Percentiles rank a stretch among this genome's conserved stretches.
Evolutionary conservation across 495 filamentous ascomycete species (phyloP).

Genomic region (Opeltia flavorubescens): DNA sequence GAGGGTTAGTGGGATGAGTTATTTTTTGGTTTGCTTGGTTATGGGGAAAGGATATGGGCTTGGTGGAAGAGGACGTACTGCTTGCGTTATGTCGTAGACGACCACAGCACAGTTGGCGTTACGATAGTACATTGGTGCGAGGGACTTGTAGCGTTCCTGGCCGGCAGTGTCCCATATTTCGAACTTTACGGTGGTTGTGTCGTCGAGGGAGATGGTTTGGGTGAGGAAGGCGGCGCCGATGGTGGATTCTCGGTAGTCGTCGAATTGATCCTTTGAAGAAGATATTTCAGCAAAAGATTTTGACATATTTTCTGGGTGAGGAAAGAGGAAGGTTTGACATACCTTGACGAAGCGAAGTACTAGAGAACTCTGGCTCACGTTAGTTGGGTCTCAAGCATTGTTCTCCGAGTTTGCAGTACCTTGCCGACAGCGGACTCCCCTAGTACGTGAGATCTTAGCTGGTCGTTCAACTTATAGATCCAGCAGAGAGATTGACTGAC

Average conservation of each 20-base stretch:
- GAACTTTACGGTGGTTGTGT: conserved; percentile 96
- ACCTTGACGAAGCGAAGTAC: conserved; percentile 98
- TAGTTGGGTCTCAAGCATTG: conserved; percentile 16
- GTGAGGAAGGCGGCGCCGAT: conserved; percentile 98
- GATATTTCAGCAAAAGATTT: not conserved
- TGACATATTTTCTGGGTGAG: conserved; percentile 1
- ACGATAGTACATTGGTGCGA: conserved; percentile 98
- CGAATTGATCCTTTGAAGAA: conserved; percentile 79
- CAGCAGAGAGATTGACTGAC: conserved; percentile 35
- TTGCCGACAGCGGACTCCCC: conserved; percentile 98
- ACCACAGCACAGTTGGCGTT: conserved; percentile 99
- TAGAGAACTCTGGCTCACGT: conserved; percentile 66
- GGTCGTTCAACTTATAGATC: conserved; percentile 29
- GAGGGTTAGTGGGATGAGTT: not conserved
- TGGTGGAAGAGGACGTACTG: conserved; percentile 43
- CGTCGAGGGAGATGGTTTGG: conserved; percentile 94
- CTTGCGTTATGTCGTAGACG: conserved; percentile 98
- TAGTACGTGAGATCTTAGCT: conserved; percentile 21
- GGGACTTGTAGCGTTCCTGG: conserved; percentile 94
- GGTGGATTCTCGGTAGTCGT: conserved; percentile 97
- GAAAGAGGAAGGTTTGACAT: conserved; percentile 11
- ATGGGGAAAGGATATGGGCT: not conserved
- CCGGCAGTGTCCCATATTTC: conserved; percentile 99
- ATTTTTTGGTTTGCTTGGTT: no score
- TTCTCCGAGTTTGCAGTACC: conserved; percentile 36